Evolutionary conservation across 2,329 filamentous ascomycete genomes (phyloP), one percentile per base, ranked within the genome.

Genomic region (Fusarium transvaalense): DNA sequence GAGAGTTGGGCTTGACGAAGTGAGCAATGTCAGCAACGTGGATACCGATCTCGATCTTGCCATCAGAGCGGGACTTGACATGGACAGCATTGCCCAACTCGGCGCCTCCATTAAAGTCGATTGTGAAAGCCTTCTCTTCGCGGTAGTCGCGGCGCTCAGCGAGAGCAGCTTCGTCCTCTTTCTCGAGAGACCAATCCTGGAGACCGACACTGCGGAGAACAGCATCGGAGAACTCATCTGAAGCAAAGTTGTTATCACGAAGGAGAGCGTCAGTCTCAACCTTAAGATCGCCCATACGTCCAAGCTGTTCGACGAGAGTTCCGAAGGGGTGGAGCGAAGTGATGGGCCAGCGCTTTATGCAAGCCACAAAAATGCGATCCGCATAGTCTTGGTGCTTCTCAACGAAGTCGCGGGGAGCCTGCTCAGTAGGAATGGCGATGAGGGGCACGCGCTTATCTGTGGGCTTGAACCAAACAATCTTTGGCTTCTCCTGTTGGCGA

Each of bases 381-480:
- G 95, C 94, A 75, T 98, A 99, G 31, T 97, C 93, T 79, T 97
- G 93, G 79, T 99, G 96, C 81, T 96, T 97, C 84, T 99, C 96
- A 29, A 99, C 96, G 75, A 99, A 99, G 81, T 98, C 96, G 35
- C 94, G 91, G 21, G 96, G 96, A 10, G 96, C 96, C 82, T 99
- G 96, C 80, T 99, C 96, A 5, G 96, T 99, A 2, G 96, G 96
- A 69, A 99, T 99, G 55, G 96, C 96, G 79, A 99, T 99, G 71
- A 99, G 85, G 50, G 96, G 96, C 47, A 99, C 96, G 77, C 96
- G 93, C 88, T 99, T 98, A 82, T 99, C 96, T 2, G 96, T 99
- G 61, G 96, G 96, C 85, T 99, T 99, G 85, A 99, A 99, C 96
- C 96, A 99, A 41, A 99, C 96, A 81, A 99, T 99, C 89, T 99